phyloP scores from a whole-genome alignment of 805 yeast genomes.

The Candida silvicultrix region DNA sequence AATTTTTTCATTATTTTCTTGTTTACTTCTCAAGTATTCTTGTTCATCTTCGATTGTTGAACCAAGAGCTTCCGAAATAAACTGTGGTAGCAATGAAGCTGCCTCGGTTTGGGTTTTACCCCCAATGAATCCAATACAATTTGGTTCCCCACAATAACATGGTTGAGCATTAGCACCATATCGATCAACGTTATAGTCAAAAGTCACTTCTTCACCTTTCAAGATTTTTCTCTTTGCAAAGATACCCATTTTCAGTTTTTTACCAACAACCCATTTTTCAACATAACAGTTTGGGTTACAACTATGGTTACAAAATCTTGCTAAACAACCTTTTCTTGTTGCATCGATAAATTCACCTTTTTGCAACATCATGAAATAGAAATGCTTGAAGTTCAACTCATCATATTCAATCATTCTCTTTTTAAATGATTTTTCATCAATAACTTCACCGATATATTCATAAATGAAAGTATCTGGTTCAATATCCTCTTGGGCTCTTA shows the following conservation, averaged over 20 bases:
- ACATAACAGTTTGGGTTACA: conserved; percentile 93
- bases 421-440: conserved; percentile 72
- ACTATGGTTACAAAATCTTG: conserved; percentile 91
- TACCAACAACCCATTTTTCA: conserved; percentile 96
- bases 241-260: conserved; percentile 87
- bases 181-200: conserved; percentile 83
- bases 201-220: conserved; percentile 83
- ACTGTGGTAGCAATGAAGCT: conserved; percentile 76
- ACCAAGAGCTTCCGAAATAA: conserved; percentile 80
- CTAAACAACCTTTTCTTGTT: conserved; percentile 79
- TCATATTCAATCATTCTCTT: conserved; percentile 73
- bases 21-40: conserved; percentile 61
- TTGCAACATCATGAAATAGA: conserved; percentile 94
- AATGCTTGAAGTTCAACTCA: conserved; percentile 62
- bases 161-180: conserved; percentile 94
- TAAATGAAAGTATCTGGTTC: conserved; percentile 67
- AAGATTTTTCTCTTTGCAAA: conserved; percentile 72
- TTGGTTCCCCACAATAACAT: conserved; percentile 89
- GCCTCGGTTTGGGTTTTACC: conserved; percentile 97
- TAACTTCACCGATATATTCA: conserved; percentile 93
- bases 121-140: conserved; percentile 90
- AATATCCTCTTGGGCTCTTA: conserved; percentile 60
- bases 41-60: conserved; percentile 63
- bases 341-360: conserved; percentile 94
- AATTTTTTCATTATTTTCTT: conserved; percentile 36